phyloP scores from a whole-genome alignment of 805 yeast species.

The Myxozyma geophila region DNA sequence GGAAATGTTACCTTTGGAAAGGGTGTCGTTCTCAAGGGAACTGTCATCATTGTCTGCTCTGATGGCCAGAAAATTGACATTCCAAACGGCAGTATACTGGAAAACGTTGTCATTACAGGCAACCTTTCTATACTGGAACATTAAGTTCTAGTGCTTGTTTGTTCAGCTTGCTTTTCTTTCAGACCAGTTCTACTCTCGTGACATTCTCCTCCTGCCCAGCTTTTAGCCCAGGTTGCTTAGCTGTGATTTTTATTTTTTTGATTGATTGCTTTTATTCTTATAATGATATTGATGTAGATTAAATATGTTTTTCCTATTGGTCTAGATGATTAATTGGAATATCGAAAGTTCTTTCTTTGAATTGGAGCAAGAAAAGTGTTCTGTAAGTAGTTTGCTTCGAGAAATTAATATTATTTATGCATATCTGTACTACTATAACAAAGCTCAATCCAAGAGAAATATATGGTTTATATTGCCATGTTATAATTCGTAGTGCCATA shows the following conservation, averaged over 20 bases:
- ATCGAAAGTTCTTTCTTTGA: background rate
- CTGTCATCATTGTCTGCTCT: slow-evolving; percentile 95
- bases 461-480: too few relatives aligned
- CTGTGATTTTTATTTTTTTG: background rate
- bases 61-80: slow-evolving; percentile 96
- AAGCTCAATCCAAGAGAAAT: too few relatives aligned
- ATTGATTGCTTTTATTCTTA: background rate
- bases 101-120: slow-evolving; percentile 97
- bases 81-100: slow-evolving; percentile 94
- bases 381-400: slow-evolving; percentile 1
- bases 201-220: background rate
- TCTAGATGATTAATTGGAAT: background rate
- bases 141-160: slow-evolving; percentile 43
- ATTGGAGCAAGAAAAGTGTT: background rate
- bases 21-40: slow-evolving; percentile 89
- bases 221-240: background rate
- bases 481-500: too few relatives aligned
- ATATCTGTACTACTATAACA: background rate
- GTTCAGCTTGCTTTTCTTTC: background rate
- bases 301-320: background rate
- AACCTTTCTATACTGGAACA: slow-evolving; percentile 93
- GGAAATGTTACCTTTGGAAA: slow-evolving; percentile 94
- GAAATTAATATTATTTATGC: background rate
- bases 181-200: background rate
- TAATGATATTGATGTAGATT: background rate